Percentiles rank a stretch among this genome's conserved stretches.
Conservation (phyloP, 1,139 yeast genomes). For the Kodamaea ohmeri region DNA sequence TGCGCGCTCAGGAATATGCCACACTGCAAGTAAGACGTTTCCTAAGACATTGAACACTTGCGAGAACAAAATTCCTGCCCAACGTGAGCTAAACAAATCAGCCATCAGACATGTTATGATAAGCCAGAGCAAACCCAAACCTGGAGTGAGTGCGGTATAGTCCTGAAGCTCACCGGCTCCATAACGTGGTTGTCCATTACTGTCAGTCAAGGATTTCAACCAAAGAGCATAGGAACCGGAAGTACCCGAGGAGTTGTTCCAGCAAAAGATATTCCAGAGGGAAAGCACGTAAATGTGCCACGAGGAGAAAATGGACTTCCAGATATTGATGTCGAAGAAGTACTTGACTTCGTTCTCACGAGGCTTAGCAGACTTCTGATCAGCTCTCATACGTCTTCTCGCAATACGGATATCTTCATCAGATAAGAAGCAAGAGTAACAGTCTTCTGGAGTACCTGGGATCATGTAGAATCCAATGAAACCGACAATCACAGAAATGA, state of each 20-base stretch:
- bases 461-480: slow-evolving; percentile 57
- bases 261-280: slow-evolving; percentile 57
- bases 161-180: slow-evolving; percentile 37
- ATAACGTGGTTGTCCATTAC: slow-evolving; percentile 27
- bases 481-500: slow-evolving; percentile 59
- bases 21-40: slow-evolving; percentile 42
- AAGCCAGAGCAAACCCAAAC: slow-evolving; percentile 43
- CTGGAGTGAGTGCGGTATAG: slow-evolving; percentile 44
- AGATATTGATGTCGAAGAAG: slow-evolving; percentile 32
- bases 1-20: slow-evolving; percentile 45
- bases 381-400: slow-evolving; percentile 50
- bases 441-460: slow-evolving; percentile 69
- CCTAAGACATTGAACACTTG: slow-evolving; percentile 46
- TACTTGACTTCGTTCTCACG: slow-evolving; percentile 26
- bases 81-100: slow-evolving; percentile 51
- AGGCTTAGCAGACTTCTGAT: slow-evolving; percentile 35
- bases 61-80: slow-evolving; percentile 55
- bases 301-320: slow-evolving; percentile 50
- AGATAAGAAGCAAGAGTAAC: slow-evolving; percentile 53
- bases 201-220: slow-evolving; percentile 35
- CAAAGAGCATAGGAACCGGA: slow-evolving; percentile 52
- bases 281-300: slow-evolving; percentile 56
- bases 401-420: slow-evolving; percentile 68
- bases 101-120: slow-evolving; percentile 40
- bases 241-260: slow-evolving; percentile 53